phyloP scores from a whole-genome alignment of 2,329 filamentous ascomycete species.

The Colletotrichum sp. region DNA sequence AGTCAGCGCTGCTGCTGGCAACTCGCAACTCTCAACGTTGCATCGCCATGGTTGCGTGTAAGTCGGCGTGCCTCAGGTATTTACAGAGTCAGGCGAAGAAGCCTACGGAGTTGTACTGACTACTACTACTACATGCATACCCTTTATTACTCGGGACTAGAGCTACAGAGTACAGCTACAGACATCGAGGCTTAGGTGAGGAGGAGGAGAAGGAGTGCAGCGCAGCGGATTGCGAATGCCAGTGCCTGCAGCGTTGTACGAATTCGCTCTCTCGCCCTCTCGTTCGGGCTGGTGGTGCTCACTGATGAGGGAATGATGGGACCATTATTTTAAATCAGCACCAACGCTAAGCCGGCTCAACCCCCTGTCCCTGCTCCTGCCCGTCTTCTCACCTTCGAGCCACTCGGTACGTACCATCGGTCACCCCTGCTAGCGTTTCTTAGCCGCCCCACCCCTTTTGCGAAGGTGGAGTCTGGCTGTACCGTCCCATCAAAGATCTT shows the following conservation, averaged over 20 bases:
- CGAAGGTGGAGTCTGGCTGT: background rate
- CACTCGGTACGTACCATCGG: background rate
- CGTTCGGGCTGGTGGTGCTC: background rate
- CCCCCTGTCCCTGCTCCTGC: background rate
- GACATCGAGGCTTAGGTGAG: background rate
- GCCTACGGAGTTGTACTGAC: background rate
- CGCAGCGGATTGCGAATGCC: background rate
- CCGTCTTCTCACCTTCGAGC: background rate
- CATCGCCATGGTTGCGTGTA: background rate
- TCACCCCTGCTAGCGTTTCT: background rate
- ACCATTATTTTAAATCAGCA: conserved; percentile 18
- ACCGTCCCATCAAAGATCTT: conserved; percentile 15
- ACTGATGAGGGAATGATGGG: conserved; percentile 18
- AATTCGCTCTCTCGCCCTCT: background rate
- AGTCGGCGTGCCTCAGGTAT: background rate
- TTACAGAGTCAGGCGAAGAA: background rate
- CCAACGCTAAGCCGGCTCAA: conserved; percentile 1
- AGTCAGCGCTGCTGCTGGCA: background rate
- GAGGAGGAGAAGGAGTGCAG: background rate
- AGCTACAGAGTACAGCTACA: background rate
- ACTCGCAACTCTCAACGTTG: conserved; percentile 11
- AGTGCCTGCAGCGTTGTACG: background rate
- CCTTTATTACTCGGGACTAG: no score
- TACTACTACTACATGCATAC: background rate
- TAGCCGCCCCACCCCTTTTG: background rate